Evolutionary conservation across 2,329 filamentous ascomycete species (phyloP), one percentile per base, ranked within the genome.

Genomic region (Aspergillus fumigatiaffinis): DNA sequence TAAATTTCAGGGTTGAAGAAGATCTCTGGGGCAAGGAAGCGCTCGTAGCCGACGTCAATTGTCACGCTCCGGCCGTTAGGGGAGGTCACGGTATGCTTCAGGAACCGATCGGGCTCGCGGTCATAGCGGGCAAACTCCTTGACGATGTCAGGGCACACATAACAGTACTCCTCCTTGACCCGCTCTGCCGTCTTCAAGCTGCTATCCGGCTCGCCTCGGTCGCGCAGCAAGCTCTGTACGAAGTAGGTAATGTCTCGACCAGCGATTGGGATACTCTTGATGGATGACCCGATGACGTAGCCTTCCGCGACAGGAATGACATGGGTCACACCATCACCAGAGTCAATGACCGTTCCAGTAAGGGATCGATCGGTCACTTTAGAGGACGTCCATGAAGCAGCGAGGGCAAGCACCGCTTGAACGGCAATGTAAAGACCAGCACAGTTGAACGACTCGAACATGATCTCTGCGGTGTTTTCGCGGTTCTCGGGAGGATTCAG

Each of bases 1-100:
- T 97, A 97, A 70, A 99, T 99, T 79, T 99, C 94, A 29, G 94
- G 94, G 78, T 99, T 99, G 86, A 99, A 99, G 79, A 99, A 99
- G 72, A 99, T 99, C 76, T 99, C 94, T 25, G 95, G 95, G 2
- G 94, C 94, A 59, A 99, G 83, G 83, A 99, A 99, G 35, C 94
- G 90, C 77, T 99, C 94, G 78, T 97, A 99, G 53, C 94, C 94
- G 53, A 99, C 90, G 69, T 99, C 95, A 50, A 99, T 91, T 1
- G 82, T 84, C 23, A 93, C 87, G 66, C 90, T 87, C 66, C 90
- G 88, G 61, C 94, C 94, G 66, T 92, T 93, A 26, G 92, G 88
- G 59, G 94, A 87, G 56, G 86, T 87, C 57, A 97, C 92, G 21
- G 88, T 87, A 77, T 99, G 92, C 79, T 96, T 91, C 68, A 89